A percentile compares a stretch with the other conserved stretches of the same genome.
Conservation (phyloP, 2,329 filamentous ascomycete genomes). For the Alternaria angustiovoidea region DNA sequence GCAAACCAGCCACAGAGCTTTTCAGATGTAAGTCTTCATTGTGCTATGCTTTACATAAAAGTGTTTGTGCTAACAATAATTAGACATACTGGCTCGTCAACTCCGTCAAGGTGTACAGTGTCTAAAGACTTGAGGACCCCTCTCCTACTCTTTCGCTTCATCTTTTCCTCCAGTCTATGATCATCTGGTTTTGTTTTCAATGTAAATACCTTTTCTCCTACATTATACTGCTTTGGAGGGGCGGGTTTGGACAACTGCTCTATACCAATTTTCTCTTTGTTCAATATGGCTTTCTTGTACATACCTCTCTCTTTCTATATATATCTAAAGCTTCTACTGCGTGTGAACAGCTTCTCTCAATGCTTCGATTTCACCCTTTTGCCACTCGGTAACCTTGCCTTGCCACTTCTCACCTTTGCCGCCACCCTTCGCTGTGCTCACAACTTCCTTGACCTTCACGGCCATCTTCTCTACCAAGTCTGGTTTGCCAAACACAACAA, state of each 20-base stretch:
- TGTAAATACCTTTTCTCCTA: neutral
- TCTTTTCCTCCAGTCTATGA: neutral
- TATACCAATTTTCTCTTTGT: neutral
- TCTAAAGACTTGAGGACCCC: slow-evolving; percentile 17
- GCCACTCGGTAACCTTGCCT: slow-evolving; percentile 45
- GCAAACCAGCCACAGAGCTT: slow-evolving; percentile 50
- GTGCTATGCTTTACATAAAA: accelerated
- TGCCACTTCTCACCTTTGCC: slow-evolving; percentile 48
- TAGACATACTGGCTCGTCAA: slow-evolving; percentile 52
- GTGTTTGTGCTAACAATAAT: slow-evolving; percentile 14
- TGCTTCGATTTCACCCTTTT: slow-evolving; percentile 42
- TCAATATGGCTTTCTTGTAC: neutral
- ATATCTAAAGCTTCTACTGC: slow-evolving; percentile 4
- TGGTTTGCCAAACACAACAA: slow-evolving; percentile 40
- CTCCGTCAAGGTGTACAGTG: slow-evolving; percentile 50
- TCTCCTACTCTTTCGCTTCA: neutral
- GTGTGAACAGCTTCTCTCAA: slow-evolving; percentile 31
- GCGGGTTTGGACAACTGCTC: neutral
- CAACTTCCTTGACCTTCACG: slow-evolving; percentile 33
- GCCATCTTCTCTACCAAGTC: slow-evolving; percentile 36
- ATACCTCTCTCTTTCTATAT: neutral
- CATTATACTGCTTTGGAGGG: neutral
- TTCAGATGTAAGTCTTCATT: slow-evolving; percentile 35
- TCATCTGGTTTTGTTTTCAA: neutral
- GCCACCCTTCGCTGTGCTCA: slow-evolving; percentile 41